Evolutionary conservation across 1,284 basidiomycete species (phyloP).

Genomic region (Puccinia hordei): DNA sequence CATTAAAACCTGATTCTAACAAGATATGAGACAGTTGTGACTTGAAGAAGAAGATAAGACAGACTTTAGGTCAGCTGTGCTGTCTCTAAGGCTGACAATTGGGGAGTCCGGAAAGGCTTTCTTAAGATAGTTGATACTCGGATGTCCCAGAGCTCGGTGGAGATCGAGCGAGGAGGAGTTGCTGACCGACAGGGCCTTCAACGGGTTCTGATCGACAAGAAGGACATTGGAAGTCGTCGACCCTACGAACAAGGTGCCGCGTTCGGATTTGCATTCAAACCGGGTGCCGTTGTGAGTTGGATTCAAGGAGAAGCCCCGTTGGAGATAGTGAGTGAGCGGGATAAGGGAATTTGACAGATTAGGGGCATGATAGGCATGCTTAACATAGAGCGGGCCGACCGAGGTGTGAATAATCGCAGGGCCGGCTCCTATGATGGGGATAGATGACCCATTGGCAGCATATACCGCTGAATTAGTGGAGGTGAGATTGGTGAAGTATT

Average conservation of each 20-base stretch:
- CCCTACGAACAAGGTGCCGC: not conserved
- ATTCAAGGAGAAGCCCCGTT: not conserved
- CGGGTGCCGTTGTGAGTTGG: not conserved
- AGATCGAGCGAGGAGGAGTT: not conserved
- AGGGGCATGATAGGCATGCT: not conserved
- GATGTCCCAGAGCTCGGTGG: constrained; percentile 8
- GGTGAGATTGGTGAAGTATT: not conserved
- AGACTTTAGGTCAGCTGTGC: too few species aligned
- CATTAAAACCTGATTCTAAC: too few species aligned
- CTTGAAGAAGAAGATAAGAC: too few species aligned
- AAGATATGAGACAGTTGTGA: too few species aligned
- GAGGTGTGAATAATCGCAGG: not conserved
- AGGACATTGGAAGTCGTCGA: not conserved
- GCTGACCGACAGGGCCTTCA: not conserved
- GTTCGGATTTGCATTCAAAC: not conserved
- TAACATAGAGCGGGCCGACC: not conserved
- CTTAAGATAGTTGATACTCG: constrained; percentile 4
- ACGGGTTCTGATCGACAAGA: not conserved
- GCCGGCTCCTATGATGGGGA: not conserved
- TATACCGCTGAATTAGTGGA: not conserved
- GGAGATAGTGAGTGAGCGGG: not conserved
- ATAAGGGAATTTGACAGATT: not conserved
- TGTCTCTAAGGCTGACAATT: too few species aligned
- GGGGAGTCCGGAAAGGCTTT: not conserved
- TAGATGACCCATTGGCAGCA: not conserved